Conservation (phyloP, 805 yeast genomes). For the Nakazawaea ambrosiae region DNA sequence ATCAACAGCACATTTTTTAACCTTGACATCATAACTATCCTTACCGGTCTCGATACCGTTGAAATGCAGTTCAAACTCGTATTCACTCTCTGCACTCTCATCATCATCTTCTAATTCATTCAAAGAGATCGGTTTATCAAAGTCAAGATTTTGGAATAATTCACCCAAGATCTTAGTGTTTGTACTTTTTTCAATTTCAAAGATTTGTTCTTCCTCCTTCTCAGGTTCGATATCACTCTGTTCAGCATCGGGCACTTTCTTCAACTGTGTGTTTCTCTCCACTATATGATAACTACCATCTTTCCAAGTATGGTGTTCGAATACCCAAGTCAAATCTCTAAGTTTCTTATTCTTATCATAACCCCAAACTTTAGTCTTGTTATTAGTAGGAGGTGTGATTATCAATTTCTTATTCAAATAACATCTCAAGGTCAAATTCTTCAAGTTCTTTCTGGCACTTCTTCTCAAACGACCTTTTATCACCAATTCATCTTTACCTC, state of each 20-base stretch:
- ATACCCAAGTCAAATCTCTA: constrained; percentile 58
- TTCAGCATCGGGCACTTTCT: constrained; percentile 3
- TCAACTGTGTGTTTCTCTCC: constrained; percentile 35
- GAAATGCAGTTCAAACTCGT: constrained; percentile 36
- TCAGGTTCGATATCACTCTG: constrained; percentile 11
- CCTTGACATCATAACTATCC: constrained; percentile 30
- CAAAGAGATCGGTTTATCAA: constrained; percentile 48
- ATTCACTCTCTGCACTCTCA: constrained; percentile 25
- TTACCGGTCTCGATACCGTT: constrained; percentile 26
- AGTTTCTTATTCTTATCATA: constrained; percentile 58
- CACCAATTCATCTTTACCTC: constrained; percentile 28
- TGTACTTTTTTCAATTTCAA: constrained; percentile 34
- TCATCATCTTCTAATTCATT: constrained; percentile 39
- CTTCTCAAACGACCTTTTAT: constrained; percentile 55
- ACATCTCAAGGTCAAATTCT: constrained; percentile 59
- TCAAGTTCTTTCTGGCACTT: constrained; percentile 44
- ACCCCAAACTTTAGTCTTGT: constrained; percentile 89
- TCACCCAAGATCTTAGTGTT: constrained; percentile 40
- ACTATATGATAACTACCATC: constrained; percentile 75
- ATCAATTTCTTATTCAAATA: constrained; percentile 50
- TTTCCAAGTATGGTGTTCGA: constrained; percentile 64
- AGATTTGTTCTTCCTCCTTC: constrained; percentile 27
- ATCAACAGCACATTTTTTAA: constrained; percentile 11
- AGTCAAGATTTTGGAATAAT: constrained; percentile 41
- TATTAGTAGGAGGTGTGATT: constrained; percentile 47